Conservation (phyloP, 129 eudicot genomes). For the Flaveria trinervia region DNA sequence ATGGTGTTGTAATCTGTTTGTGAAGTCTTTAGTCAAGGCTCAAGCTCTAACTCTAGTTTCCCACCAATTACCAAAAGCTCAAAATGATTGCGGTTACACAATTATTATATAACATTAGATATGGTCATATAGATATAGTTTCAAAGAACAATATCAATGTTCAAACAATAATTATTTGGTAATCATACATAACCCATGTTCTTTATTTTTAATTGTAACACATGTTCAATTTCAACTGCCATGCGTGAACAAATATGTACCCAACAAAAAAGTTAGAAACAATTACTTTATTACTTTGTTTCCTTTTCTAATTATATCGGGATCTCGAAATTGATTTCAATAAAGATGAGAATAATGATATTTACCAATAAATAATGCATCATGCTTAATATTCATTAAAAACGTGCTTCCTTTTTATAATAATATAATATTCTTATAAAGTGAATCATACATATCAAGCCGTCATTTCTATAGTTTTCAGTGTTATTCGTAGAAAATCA, state of each 20-base stretch:
- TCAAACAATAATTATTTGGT: background rate
- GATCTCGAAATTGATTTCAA: conserved; percentile 31
- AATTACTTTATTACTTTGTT: conserved; percentile 11
- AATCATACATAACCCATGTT: conserved; percentile 23
- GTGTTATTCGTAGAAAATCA: background rate
- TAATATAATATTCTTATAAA: background rate
- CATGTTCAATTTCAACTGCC: conserved; percentile 16
- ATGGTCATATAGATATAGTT: background rate
- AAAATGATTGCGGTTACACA: no score
- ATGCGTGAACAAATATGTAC: background rate
- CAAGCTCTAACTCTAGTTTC: no score
- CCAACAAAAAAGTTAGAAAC: background rate
- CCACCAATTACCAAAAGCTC: no score
- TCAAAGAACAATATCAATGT: background rate
- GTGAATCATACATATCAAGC: conserved; percentile 1
- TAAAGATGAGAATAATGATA: conserved; percentile 7
- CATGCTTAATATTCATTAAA: conserved; percentile 23
- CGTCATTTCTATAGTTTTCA: background rate
- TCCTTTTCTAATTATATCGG: background rate
- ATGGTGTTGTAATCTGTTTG: no score
- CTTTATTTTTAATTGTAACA: conserved; percentile 5
- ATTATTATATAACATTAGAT: no score
- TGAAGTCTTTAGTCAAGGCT: no score
- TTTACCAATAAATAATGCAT: conserved; percentile 9
- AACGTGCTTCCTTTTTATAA: conserved; percentile 8